phyloP scores from a whole-genome alignment of 1,139 yeast genomes.

The Scheffersomyces segobiensis region DNA sequence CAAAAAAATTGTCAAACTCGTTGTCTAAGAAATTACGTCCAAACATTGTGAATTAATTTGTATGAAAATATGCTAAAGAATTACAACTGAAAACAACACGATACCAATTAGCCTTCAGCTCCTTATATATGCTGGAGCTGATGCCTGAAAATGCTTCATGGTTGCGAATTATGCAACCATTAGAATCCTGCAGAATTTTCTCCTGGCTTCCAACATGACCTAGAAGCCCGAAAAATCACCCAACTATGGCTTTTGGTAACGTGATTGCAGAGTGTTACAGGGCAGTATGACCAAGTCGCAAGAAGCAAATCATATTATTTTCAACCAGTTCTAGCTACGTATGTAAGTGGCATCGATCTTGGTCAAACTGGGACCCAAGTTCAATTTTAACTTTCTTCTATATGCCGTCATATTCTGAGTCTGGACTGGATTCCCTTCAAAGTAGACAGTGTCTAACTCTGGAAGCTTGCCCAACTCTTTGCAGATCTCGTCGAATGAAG shows the following conservation, averaged over 20 bases:
- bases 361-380: slow-evolving; percentile 69
- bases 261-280: not conserved
- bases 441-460: slow-evolving; percentile 81
- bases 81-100: not conserved
- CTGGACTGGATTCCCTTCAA: slow-evolving; percentile 95
- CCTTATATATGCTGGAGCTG: slow-evolving; percentile 1
- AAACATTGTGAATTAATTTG: not conserved
- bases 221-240: not conserved
- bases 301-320: not conserved
- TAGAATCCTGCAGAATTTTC: not conserved
- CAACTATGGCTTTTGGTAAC: not conserved
- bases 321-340: slow-evolving; percentile 6
- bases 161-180: not conserved
- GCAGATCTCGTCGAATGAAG: slow-evolving; percentile 68
- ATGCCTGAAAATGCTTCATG: not conserved
- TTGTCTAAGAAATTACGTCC: slow-evolving; percentile 8
- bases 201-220: not conserved
- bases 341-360: slow-evolving; percentile 92
- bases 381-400: slow-evolving; percentile 75
- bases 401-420: slow-evolving; percentile 72
- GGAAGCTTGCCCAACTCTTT: slow-evolving; percentile 63
- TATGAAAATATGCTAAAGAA: not conserved
- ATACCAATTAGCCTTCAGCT: not conserved
- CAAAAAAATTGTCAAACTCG: slow-evolving; percentile 13
- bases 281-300: not conserved